Evolutionary conservation across 1,284 basidiomycete genomes (phyloP).

Genomic region (Ceratobasidium sp.): DNA sequence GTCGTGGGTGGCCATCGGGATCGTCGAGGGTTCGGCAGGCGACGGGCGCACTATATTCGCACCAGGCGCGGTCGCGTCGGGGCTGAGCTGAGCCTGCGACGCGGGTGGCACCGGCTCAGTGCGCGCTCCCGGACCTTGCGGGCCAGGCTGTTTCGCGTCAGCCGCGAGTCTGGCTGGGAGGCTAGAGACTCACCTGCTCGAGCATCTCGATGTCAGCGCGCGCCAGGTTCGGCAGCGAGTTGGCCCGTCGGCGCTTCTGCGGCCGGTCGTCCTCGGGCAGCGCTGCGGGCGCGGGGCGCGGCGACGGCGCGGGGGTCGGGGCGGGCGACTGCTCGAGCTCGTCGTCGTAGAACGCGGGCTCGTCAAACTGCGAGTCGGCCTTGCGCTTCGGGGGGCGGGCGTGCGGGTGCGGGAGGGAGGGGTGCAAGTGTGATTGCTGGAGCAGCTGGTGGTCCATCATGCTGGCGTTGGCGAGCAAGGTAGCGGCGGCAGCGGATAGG

Average conservation of each 20-base stretch:
- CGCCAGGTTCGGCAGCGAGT: conserved; percentile 27
- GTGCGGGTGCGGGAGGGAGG: neutral
- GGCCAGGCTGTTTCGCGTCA: conserved; percentile 17
- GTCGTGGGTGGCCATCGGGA: conserved; percentile 22
- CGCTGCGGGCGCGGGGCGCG: neutral
- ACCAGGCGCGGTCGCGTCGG: conserved; percentile 30
- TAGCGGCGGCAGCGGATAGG: too few relatives aligned
- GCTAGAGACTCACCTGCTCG: conserved; percentile 38
- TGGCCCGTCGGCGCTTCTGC: conserved; percentile 34
- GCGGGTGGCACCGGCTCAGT: neutral
- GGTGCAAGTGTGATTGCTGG: neutral
- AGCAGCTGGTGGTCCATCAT: conserved; percentile 35
- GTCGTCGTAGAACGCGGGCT: conserved; percentile 23
- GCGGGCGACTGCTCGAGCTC: conserved; percentile 6
- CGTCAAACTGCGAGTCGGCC: conserved; percentile 17
- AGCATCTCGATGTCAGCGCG: conserved; percentile 20
- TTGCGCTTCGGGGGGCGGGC: conserved; percentile 30
- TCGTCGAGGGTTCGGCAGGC: neutral
- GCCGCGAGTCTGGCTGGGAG: neutral
- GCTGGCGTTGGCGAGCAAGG: neutral
- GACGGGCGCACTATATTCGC: conserved; percentile 19
- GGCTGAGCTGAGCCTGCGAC: conserved; percentile 26
- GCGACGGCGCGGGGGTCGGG: conserved; percentile 7
- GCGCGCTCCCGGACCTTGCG: conserved; percentile 25
- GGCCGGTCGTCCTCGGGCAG: conserved; percentile 31